Base-by-base conservation (phyloP, 108 stramenopile genomes). In the Pseudonitzschia pungens region DNA sequence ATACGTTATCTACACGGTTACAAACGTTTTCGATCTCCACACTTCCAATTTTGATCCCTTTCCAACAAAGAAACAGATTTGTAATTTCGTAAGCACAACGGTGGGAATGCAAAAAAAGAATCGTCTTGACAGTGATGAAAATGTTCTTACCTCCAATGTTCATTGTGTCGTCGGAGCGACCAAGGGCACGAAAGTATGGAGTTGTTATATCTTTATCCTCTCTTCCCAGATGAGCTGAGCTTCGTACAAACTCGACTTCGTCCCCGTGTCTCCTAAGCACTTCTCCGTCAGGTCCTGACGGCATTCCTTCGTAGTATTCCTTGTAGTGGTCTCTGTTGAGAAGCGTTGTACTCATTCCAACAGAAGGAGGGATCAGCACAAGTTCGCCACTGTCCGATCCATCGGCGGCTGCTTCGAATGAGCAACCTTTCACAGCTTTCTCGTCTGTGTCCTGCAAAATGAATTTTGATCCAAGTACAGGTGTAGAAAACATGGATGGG, bases 151-250 rank as follows among this genome's bases (percentile, higher is more conserved):
- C 78, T 28, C 78, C 78, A 56, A 79, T 74, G 41, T 79, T 79
- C 78, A 79, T 79, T 9, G 78, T 79, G 63, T 79, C 78, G 59
- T 79, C 78, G 40, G 73, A 79, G 29, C 78, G 73, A 24, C 78
- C 78, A 18, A 79, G 58, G 31, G 78, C 78, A 32, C 78, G 78
- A 56, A 55, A 79, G 44, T 79, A 79, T 5, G 76, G 76, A 4
- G 77, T 73, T 14, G 41, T 48, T 54, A n/a, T 29, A 56, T 26
- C 27, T 29, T 51, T 16, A 59, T 63, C 24, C 21, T 58, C 36
- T 48, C 43, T 48, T 18, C 21, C 6, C 1, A 58, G 29, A 65
- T 77, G 76, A 32, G 14, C 24, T 21, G 71, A 73, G 66, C 56
- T 68, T 5, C 73, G 59, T 5, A 79, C 69, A 22, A 44, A 65